Evolutionary conservation across 306 rosid genomes (phyloP).

Genomic region (Cucurbita argyrosperma): DNA sequence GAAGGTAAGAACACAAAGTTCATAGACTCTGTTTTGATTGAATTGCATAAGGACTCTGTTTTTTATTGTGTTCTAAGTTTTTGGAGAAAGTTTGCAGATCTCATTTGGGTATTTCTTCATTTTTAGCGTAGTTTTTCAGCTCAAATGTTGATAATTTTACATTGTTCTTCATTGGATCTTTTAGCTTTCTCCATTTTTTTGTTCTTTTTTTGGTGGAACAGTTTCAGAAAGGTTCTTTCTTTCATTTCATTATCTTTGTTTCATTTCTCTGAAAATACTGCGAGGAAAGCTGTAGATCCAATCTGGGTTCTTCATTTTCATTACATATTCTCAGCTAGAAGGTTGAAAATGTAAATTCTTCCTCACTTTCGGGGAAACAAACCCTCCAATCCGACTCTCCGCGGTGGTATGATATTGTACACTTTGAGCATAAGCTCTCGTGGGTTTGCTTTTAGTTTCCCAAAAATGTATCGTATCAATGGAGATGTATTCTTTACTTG

Average conservation of each 20-base stretch:
- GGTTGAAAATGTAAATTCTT: background rate
- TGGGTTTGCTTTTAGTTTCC: no score
- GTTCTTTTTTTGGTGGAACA: background rate
- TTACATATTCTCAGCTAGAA: background rate
- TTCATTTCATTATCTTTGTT: background rate
- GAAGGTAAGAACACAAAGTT: conserved; percentile 28
- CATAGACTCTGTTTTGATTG: background rate
- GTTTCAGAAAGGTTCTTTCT: background rate
- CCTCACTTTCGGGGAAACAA: background rate
- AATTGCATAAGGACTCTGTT: background rate
- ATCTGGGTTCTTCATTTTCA: background rate
- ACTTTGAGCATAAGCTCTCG: no score
- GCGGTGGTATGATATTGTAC: no score
- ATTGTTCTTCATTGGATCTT: background rate
- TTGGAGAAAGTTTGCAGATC: background rate
- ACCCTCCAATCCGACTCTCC: background rate
- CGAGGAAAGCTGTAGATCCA: background rate
- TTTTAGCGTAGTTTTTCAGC: background rate
- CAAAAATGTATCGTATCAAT: no score
- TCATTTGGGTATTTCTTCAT: background rate
- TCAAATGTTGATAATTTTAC: background rate
- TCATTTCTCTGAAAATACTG: background rate
- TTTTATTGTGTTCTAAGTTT: background rate
- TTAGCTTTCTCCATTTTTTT: background rate
- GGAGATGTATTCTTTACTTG: no score